A percentile compares a stretch with the other conserved stretches of the same genome.
Evolutionary conservation across 192 early-diverging fungal genomes (phyloP).

Genomic region (Endogone sp.): DNA sequence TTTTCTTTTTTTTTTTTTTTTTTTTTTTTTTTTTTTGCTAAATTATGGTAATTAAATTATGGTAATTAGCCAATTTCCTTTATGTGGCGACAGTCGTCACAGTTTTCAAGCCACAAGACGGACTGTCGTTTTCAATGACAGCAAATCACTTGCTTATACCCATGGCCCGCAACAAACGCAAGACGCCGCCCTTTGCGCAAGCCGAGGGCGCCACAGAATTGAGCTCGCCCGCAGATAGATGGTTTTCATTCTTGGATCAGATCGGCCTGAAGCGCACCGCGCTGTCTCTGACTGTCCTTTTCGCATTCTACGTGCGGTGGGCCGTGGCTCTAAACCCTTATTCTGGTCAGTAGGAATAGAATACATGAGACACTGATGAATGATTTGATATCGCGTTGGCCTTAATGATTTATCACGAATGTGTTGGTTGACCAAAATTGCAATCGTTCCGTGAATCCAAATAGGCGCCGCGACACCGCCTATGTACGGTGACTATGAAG

Average conservation of each 20-base stretch:
- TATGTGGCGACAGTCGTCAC: too few species aligned
- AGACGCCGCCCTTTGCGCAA: neutral
- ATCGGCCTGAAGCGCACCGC: conserved; percentile 33
- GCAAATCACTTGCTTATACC: too few species aligned
- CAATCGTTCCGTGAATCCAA: neutral
- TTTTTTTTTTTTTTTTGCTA: too few species aligned
- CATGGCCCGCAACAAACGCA: neutral
- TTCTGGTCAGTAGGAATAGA: conserved; percentile 50
- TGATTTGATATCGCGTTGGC: neutral
- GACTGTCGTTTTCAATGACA: too few species aligned
- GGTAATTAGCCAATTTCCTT: too few species aligned
- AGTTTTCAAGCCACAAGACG: too few species aligned
- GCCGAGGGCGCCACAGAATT: neutral
- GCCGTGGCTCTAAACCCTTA: conserved; percentile 64
- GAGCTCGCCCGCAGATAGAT: conserved; percentile 6
- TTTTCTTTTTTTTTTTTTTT: too few species aligned
- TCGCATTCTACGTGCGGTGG: conserved; percentile 61
- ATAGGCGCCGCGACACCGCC: conserved; percentile 66
- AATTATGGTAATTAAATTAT: too few species aligned
- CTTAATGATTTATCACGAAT: neutral
- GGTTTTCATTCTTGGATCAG: conserved; percentile 25
- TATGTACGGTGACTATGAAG: conserved; percentile 93
- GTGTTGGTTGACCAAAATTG: neutral
- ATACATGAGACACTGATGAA: neutral
- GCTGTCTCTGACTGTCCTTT: conserved; percentile 36